Conservation (phyloP, 2,329 filamentous ascomycete genomes). For the Ophiocordyceps camponoti-floridani region DNA sequence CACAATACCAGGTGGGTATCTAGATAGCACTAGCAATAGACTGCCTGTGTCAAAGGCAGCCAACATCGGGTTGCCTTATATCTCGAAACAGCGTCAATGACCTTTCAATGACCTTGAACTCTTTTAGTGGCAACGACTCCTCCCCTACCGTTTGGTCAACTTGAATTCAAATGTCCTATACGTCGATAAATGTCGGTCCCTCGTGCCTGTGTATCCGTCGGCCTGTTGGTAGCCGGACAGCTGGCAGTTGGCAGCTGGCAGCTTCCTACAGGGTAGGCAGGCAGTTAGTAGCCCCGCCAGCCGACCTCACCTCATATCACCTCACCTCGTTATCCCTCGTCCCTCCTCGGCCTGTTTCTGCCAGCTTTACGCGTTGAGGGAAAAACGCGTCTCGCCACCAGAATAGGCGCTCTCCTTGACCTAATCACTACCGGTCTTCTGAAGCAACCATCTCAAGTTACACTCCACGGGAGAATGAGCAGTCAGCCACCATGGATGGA, state of each 20-base stretch:
- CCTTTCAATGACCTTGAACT: no score
- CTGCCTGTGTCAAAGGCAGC: no score
- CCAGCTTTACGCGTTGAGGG: not conserved
- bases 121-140: no score
- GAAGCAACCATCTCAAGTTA: conserved; percentile 6
- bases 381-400: not conserved
- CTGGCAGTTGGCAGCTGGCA: not conserved
- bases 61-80: no score
- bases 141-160: not conserved
- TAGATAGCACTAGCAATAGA: no score
- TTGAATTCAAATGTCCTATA: not conserved
- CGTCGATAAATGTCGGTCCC: not conserved
- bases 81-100: no score
- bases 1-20: no score
- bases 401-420: not conserved
- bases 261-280: not conserved
- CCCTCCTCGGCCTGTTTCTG: not conserved
- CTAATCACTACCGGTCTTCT: not conserved
- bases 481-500: conserved; percentile 38
- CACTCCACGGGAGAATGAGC: conserved; percentile 18
- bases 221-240: not conserved
- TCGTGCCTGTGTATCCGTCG: not conserved
- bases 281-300: no score
- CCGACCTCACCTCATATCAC: not conserved
- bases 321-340: not conserved